Evolutionary conservation across 345 rosid species (phyloP).

Genomic region (Sisymbrium altissimum): DNA sequence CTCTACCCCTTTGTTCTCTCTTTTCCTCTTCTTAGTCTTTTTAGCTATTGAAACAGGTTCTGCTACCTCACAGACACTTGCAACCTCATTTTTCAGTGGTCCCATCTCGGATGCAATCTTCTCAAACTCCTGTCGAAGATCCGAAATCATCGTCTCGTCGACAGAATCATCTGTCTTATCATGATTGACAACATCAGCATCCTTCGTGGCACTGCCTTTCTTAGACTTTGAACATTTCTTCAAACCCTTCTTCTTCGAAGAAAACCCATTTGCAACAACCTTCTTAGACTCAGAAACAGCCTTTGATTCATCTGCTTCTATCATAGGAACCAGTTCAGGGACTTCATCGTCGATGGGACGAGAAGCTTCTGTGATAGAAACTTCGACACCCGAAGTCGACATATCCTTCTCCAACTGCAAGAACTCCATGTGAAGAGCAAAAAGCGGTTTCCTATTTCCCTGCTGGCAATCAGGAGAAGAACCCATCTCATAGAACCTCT

Average conservation of each 20-base stretch:
- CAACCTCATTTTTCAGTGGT: slow-evolving; percentile 34
- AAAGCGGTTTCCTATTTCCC: slow-evolving; percentile 78
- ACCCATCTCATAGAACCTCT: slow-evolving; percentile 70
- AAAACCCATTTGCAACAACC: slow-evolving; percentile 32
- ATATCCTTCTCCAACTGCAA: slow-evolving; percentile 71
- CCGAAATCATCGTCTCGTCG: slow-evolving; percentile 61
- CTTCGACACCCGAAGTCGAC: slow-evolving; percentile 39
- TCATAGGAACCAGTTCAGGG: slow-evolving; percentile 55
- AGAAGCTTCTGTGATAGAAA: slow-evolving; percentile 42
- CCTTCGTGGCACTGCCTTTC: slow-evolving; percentile 41
- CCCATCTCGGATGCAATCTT: slow-evolving; percentile 75
- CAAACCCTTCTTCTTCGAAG: slow-evolving; percentile 30
- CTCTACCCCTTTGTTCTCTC: slow-evolving; percentile 51
- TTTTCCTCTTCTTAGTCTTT: slow-evolving; percentile 68
- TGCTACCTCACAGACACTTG: slow-evolving; percentile 44
- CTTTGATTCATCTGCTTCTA: slow-evolving; percentile 27
- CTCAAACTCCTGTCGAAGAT: slow-evolving; percentile 89
- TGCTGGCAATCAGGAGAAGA: slow-evolving; percentile 67
- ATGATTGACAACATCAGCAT: slow-evolving; percentile 5
- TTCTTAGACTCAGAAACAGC: slow-evolving; percentile 20
- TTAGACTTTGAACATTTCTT: slow-evolving; percentile 56
- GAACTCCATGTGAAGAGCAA: slow-evolving; percentile 63
- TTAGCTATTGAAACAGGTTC: slow-evolving; percentile 34
- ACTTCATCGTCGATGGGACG: slow-evolving; percentile 40
- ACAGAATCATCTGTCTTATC: slow-evolving; percentile 33